phyloP scores from a whole-genome alignment of 1,139 yeast species.

The Sugiyamaella neomexicana region DNA sequence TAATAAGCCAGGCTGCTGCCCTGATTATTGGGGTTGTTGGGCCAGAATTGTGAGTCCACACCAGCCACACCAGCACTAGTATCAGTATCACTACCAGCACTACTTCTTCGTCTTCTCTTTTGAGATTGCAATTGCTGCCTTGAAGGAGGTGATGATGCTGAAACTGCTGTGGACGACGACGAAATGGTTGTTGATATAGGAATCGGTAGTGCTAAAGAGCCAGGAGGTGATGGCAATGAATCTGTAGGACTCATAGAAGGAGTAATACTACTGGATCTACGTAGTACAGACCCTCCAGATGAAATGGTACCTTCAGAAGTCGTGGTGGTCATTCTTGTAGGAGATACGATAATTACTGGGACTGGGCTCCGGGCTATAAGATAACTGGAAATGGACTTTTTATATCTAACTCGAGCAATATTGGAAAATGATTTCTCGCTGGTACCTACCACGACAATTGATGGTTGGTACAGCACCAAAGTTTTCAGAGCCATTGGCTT shows the following conservation, averaged over 20 bases:
- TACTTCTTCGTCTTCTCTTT: slow-evolving; percentile 10
- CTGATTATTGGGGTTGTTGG: neutral
- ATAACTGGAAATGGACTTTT: slow-evolving; percentile 31
- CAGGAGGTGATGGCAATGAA: neutral
- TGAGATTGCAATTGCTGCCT: slow-evolving; percentile 1
- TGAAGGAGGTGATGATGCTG: neutral
- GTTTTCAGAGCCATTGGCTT: slow-evolving; percentile 33
- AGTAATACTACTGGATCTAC: slow-evolving; percentile 3
- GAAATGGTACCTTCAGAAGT: slow-evolving; percentile 2
- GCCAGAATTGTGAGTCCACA: neutral
- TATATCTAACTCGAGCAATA: slow-evolving; percentile 29
- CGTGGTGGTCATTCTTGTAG: slow-evolving; percentile 17
- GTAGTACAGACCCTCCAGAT: slow-evolving; percentile 6
- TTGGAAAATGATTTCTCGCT: slow-evolving; percentile 28
- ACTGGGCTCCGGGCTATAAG: slow-evolving; percentile 34
- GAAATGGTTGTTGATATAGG: neutral
- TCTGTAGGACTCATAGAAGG: slow-evolving; percentile 8
- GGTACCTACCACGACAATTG: slow-evolving; percentile 33
- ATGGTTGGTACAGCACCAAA: slow-evolving; percentile 34
- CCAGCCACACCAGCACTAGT: neutral
- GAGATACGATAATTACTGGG: slow-evolving; percentile 34
- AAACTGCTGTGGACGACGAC: neutral
- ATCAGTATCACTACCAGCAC: slow-evolving; percentile 7
- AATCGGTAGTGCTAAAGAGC: neutral
- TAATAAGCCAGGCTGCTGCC: slow-evolving; percentile 18